Evolutionary conservation across 805 yeast species (phyloP), one percentile per base, ranked within the genome.

Genomic region (Candida loeiensis): DNA sequence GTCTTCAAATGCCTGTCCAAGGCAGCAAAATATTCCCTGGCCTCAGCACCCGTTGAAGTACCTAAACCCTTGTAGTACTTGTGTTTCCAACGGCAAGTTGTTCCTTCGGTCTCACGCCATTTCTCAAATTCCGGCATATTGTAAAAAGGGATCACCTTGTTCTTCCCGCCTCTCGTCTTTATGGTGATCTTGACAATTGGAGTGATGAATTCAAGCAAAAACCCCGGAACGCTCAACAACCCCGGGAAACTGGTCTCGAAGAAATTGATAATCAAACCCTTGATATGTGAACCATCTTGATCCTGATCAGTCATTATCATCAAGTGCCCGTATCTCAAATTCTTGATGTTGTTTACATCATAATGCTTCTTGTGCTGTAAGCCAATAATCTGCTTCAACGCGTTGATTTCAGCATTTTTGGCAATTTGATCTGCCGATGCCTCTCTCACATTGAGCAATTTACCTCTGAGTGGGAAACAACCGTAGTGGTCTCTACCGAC

Each of bases 231-330:
- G 43, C 83, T 85, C 21, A 93, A 69, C 48, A 93, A 67, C 2
- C 98, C 99, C 1, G 98, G 98, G 68, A 93, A 93, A 22, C 95
- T 84, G 4, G 91, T 77, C 61, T 91, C 98, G 44, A 93, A 67
- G 55, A 93, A 93, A 60, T 93, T 93, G 55, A 93, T 93, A 43
- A 93, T 77, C 49, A 93, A 74, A 48, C 99, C 99, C 59, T 93
- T 93, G 60, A 93, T 93, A 69, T 93, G 99, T 13, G 95, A 85
- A 45, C 99, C 99, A 74, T 93, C 99, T 53, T 90, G 95, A 87
- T 93, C 99, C 66, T 93, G 99, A 84, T 93, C 99, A 5, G 99
- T 89, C 98, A 93, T 93, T 58, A 93, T 89, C 98, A 93, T 93
- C 37, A 93, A 76, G 59, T 89, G 96, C 26, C 99, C 99, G 57